A percentile compares a stretch with the other conserved stretches of the same genome.
Evolutionary conservation across 352 stramenopile species (phyloP).

Genomic region (Phytophthora foliorum): DNA sequence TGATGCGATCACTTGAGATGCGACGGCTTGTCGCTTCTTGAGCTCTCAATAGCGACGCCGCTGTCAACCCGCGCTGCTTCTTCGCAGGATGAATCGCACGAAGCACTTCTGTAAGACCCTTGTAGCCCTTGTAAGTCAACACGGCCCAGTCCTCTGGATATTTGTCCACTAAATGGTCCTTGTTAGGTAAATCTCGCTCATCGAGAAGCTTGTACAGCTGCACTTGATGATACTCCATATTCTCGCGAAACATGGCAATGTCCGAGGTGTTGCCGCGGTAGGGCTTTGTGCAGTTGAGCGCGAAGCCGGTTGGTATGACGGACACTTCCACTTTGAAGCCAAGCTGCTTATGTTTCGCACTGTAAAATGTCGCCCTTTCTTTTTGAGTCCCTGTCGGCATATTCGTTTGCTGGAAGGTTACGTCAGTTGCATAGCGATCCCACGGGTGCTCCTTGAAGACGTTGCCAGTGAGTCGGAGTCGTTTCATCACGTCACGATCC

Average conservation of each 20-base stretch:
- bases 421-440: slow-evolving; percentile 3
- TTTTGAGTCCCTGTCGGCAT: not conserved
- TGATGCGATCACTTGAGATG: slow-evolving; percentile 4
- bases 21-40: not conserved
- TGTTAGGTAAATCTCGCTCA: not conserved
- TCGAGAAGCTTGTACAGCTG: not conserved
- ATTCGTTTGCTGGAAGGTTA: not conserved
- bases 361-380: not conserved
- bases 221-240: not conserved
- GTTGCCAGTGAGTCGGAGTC: not conserved
- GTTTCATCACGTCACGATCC: not conserved
- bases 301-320: not conserved
- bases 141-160: not conserved
- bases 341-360: slow-evolving; percentile 1
- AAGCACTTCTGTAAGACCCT: not conserved
- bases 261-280: not conserved
- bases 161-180: not conserved
- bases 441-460: not conserved
- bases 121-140: too few species aligned
- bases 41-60: not conserved
- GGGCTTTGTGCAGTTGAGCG: not conserved
- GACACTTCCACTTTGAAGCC: slow-evolving; percentile 8
- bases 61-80: not conserved
- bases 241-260: slow-evolving; percentile 2
- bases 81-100: slow-evolving; percentile 1